Evolutionary conservation across 345 rosid species (phyloP), one percentile per base, ranked within the genome.

Genomic region (Anacardium occidentale): DNA sequence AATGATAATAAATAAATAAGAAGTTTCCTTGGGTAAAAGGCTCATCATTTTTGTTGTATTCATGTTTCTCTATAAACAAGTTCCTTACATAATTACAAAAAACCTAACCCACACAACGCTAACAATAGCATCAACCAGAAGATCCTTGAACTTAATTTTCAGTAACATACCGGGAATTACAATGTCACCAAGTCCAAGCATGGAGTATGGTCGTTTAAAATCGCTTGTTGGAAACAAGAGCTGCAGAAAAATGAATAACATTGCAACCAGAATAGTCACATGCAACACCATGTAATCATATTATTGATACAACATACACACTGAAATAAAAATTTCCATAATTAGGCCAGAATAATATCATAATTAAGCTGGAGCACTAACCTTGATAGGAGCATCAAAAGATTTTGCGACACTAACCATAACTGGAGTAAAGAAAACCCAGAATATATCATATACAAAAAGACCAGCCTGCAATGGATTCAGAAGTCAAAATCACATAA

Each of bases 181-280:
- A 83, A 95, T 93, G 69, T 92, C 99, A 76, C 99, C 99, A 83
- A 95, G 99, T 29, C 99, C 98, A 78, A 95, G 96, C 99, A 95
- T 91, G 80, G 99, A 95, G 82, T 80, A 95, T 51, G 99, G 99
- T 20, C 99, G 82, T 37, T 77, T 76, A 56, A 85, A 32, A 77
- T 89, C 93, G 1, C 85, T 87, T 4, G 98, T 95, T 61, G 99
- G 98, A 87, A 95, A 95, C 75, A 95, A 84, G 75, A 95, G 97
- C 99, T 95, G 83, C 77, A 81, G 48, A 25, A 51, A 56, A 44
- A 58, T 29, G 34, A 37, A 75, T 52, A 48, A 2, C 10, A 63
- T 10, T 10, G 4, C 40, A n/a, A 37, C 65, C 59, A 66, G 66
- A 54, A 59, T 29, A 54, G 10, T 58, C 45, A 4, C 40, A 34